Evolutionary conservation across 1,284 basidiomycete genomes (phyloP).

Genomic region (Athelia sp.): DNA sequence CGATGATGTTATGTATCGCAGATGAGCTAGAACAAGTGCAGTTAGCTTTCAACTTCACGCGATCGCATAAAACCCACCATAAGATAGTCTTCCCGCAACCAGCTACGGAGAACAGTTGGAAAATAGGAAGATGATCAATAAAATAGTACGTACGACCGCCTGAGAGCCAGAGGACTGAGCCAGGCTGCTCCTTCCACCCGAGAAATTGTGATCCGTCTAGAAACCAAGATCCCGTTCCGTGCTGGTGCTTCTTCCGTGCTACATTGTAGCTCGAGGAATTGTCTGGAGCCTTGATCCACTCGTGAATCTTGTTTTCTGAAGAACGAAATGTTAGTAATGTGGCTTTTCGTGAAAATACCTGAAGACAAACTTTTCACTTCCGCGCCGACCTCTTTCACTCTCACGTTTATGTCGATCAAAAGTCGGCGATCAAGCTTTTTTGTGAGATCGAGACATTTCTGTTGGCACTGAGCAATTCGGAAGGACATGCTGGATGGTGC

Average conservation of each 20-base stretch:
- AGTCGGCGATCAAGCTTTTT: neutral
- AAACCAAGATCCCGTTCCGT: neutral
- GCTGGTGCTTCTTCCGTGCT: neutral
- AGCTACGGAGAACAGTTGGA: neutral
- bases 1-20: neutral
- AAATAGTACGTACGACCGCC: neutral
- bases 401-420: neutral
- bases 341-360: neutral
- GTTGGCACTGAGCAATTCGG: neutral
- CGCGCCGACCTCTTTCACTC: neutral
- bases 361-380: neutral
- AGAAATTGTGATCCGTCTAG: neutral
- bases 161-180: neutral
- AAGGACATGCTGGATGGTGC: neutral
- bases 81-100: conserved; percentile 1
- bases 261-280: neutral
- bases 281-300: neutral
- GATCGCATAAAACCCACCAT: neutral
- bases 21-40: neutral
- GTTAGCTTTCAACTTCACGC: neutral
- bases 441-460: neutral
- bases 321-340: neutral
- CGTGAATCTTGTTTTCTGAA: neutral
- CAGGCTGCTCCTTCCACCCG: neutral
- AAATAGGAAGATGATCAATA: neutral